These are phyloP conservation scores for Durotheca rogersii DNA, from an alignment of 495 filamentous ascomycete species.

Conservation along the genomic window DNA sequence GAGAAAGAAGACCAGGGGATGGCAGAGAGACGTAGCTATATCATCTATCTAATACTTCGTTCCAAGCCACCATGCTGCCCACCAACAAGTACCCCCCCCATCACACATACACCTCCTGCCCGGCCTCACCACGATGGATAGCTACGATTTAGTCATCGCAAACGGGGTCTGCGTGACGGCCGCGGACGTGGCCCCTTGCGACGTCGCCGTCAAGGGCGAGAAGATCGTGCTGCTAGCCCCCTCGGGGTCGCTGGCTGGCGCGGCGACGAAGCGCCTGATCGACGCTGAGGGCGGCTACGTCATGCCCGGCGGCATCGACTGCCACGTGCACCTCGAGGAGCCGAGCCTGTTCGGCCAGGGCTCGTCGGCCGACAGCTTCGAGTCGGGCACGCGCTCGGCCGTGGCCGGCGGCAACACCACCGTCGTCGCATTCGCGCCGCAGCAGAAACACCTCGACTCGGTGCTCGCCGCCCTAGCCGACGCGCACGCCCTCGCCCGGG, in stretches of 20 bases:
- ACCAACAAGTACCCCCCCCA: no score
- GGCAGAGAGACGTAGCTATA: no score
- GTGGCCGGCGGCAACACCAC: conserved; percentile 63
- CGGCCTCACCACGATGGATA: no score
- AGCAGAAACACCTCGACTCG: conserved; percentile 51
- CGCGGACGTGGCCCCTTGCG: conserved; percentile 3
- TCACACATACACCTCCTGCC: no score
- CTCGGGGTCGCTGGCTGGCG: conserved; percentile 32
- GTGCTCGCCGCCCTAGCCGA: conserved; percentile 49
- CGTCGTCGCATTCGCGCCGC: conserved; percentile 59
- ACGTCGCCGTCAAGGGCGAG: conserved; percentile 27
- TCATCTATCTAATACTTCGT: no score
- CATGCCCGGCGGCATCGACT: conserved; percentile 47
- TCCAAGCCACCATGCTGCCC: no score
- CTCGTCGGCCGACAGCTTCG: conserved; percentile 51
- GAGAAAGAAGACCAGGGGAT: no score
- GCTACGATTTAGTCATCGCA: conserved; percentile 8
- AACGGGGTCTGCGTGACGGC: conserved; percentile 11
- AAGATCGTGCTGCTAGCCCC: conserved; percentile 52
- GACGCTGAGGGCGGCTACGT: conserved; percentile 54
- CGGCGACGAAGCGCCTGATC: conserved; percentile 39
- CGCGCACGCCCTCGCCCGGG: conserved; percentile 48
- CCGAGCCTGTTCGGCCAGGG: conserved; percentile 53
- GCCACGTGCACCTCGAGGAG: conserved; percentile 49
- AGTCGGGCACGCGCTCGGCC: conserved; percentile 57